Conservation (phyloP, 2,329 filamentous ascomycete genomes). For the Penicillium sp. region DNA sequence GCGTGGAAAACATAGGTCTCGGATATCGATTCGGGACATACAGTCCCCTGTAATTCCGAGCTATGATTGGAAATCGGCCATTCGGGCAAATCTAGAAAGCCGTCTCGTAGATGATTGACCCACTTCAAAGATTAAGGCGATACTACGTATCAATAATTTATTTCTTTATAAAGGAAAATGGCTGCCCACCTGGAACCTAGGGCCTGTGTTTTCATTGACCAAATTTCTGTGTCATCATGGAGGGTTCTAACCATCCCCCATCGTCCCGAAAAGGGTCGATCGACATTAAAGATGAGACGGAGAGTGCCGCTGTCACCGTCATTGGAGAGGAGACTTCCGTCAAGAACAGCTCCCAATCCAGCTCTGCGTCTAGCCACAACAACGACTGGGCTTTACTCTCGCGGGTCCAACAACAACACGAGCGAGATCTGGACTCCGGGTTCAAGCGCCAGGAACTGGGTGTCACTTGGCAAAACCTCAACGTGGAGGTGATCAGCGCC, state of each 20-base stretch:
- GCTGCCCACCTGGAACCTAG: neutral
- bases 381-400: slow-evolving; percentile 53
- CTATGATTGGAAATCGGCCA: neutral
- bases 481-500: slow-evolving; percentile 60
- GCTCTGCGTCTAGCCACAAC: slow-evolving; percentile 27
- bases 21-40: neutral
- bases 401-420: slow-evolving; percentile 46
- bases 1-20: neutral
- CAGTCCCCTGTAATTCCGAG: neutral
- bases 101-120: neutral
- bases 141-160: neutral
- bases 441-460: slow-evolving; percentile 54
- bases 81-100: neutral
- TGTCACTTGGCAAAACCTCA: slow-evolving; percentile 63
- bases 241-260: neutral
- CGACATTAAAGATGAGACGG: neutral
- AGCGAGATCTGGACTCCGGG: slow-evolving; percentile 46
- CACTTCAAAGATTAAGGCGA: neutral
- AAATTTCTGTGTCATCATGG: slow-evolving; percentile 4
- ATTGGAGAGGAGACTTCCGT: slow-evolving; percentile 23
- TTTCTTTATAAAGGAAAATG: neutral
- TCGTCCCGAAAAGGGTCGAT: slow-evolving; percentile 9
- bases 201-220: slow-evolving; percentile 6
- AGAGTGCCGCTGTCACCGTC: slow-evolving; percentile 28
- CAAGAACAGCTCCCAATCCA: slow-evolving; percentile 1